Base-by-base conservation (phyloP, 345 rosid genomes). In the Hibiscus trionum region DNA sequence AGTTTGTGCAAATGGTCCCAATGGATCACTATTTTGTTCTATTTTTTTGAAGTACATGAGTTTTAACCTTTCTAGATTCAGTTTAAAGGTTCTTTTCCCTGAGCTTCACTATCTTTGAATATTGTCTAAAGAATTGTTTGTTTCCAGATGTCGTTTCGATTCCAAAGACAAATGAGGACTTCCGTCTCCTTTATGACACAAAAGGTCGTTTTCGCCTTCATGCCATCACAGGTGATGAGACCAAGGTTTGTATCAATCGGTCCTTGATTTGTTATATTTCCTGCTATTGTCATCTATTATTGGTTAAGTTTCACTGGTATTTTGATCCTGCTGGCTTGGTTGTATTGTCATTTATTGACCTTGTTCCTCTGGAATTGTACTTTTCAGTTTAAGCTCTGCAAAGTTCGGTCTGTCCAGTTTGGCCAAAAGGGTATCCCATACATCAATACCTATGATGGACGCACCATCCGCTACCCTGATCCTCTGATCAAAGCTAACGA, bases 101-200 rank as follows among this genome's bases (percentile, higher is more conserved):
- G 12, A 12, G 4, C 55, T 50, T 50, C 17, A 1, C 16, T 47
- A 1, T 47, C 52, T 4, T 50, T 21, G 33, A 21, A 44, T 66
- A 2, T 33, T 53, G 7, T 50, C 55, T 50, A 0, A 29, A n/a
- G 27, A 11, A 14, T 47, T 2, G 6, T 26, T 56, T 59, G 11
- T 71, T 72, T 72, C 15, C 50, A 84, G 90, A 84, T 82, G 88
- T 84, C 17, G 86, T 86, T 74, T 84, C 88, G 4, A 86, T 86
- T 62, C 88, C 90, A 57, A 86, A 86, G 81, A 86, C 90, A 31
- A 84, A 81, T 16, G 90, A 86, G 75, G 85, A 77, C 82, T 84
- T 84, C 72, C 87, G 90, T 29, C 83, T 86, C 17, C 85, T 86
- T 47, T 84, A 83, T 73, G 90, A 87, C 75, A 83, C 90, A 46